A percentile compares a stretch with the other conserved stretches of the same genome.
phyloP scores from a whole-genome alignment of 345 rosid genomes.

The Gossypium longicalyx region DNA sequence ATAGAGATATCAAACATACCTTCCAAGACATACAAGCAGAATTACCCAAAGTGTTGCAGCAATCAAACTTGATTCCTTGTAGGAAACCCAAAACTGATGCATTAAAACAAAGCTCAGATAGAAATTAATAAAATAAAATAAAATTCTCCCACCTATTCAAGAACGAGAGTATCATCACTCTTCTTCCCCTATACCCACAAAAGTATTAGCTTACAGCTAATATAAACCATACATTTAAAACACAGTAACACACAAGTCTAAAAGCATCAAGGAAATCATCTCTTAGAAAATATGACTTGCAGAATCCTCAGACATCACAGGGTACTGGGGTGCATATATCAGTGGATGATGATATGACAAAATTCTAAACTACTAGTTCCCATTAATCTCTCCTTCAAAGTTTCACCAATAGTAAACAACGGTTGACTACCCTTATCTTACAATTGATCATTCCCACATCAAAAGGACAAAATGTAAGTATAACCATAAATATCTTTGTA shows the following conservation, averaged over 20 bases:
- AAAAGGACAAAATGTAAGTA: background rate
- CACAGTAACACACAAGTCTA: background rate
- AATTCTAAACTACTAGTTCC: background rate
- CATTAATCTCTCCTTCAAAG: background rate
- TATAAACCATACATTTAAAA: background rate
- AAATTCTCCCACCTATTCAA: background rate
- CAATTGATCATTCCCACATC: background rate
- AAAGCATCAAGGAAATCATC: background rate
- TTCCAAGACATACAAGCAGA: constrained; percentile 63
- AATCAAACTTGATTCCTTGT: constrained; percentile 53
- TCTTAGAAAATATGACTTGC: background rate
- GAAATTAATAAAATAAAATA: background rate
- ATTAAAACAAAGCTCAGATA: background rate
- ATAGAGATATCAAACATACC: constrained; percentile 30
- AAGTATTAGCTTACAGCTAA: background rate
- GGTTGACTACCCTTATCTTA: background rate
- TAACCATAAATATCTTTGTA: background rate
- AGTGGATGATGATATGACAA: background rate
- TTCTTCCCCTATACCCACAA: background rate
- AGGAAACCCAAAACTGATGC: constrained; percentile 65
- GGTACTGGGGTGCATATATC: background rate
- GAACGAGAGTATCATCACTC: background rate
- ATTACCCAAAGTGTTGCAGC: constrained; percentile 48
- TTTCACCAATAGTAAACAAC: background rate
- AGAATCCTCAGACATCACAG: background rate